Evolutionary conservation across 306 rosid species (phyloP), one percentile per base, ranked within the genome.

Genomic region (Ceratonia siliqua): DNA sequence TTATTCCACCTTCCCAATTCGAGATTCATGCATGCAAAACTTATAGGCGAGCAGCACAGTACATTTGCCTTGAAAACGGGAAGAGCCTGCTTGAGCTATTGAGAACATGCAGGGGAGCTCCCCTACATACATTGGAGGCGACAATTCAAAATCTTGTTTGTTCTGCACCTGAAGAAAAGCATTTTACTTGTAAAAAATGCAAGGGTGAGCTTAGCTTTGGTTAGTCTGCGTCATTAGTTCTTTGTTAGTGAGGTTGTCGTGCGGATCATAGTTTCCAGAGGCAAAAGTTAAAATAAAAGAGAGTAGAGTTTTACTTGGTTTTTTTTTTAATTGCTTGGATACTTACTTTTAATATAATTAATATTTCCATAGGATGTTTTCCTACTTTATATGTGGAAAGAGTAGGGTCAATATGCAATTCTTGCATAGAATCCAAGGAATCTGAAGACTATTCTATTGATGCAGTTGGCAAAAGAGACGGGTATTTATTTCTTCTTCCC

Each of bases 11-110:
- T 45, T 94, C 99, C 75, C 89, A 90, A 71, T 94, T 94, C 36
- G 99, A 94, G 96, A 92, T 94, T 87, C 99, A 94, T 85, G 99
- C 99, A 52, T 88, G 96, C 83, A 90, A 90, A 69, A 78, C 83
- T 53, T 94, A 94, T 66, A 90, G 87, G 84, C 92, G 99, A 80
- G 99, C 99, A 39, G 92, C 97, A 6, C 89, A 94, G 75, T 94
- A 94, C 72, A 94, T 94, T 73, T 94, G 99, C 84, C 83, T 94
- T 49, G 97, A 87, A 81, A 94, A 94, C 56, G 99, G 99, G 64
- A 92, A 87, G 89, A 94, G 96, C 81, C 82, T 94, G 45, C 95
- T 94, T 67, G 99, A 94, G 73, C 87, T 94, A 38, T 63, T 94
- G 84, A 86, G 83, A 78, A 89, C 89, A 61, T 94, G 99, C 87